A percentile compares a stretch with the other conserved stretches of the same genome.
These are phyloP conservation scores for Gastrolobium bilobum DNA, from an alignment of 306 rosid species.

Conservation along the genomic window DNA sequence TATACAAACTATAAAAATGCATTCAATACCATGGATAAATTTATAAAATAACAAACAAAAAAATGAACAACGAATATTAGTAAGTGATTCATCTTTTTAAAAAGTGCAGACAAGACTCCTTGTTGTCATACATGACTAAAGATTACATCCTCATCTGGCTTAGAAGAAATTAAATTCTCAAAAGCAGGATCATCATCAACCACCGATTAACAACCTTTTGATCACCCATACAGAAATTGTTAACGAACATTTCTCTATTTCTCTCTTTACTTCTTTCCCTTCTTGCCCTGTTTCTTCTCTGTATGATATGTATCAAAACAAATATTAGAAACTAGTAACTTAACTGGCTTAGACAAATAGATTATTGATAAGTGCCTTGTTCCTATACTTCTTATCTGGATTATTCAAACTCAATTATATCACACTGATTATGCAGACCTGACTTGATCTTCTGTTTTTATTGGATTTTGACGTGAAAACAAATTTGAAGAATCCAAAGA, in stretches of 20 bases:
- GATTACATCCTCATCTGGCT: conserved; percentile 4
- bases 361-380: neutral
- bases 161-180: conserved; percentile 11
- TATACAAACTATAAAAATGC: neutral
- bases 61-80: neutral
- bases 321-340: conserved; percentile 6
- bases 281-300: conserved; percentile 70
- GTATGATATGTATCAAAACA: conserved; percentile 19
- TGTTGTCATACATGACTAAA: neutral
- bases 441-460: neutral
- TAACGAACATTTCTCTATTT: neutral
- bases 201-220: conserved; percentile 10
- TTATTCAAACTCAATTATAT: conserved; percentile 5
- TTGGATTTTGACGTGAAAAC: conserved; percentile 7
- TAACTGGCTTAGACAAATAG: neutral
- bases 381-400: conserved; percentile 18
- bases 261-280: conserved; percentile 54
- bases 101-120: neutral
- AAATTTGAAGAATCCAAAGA: conserved; percentile 31
- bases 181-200: conserved; percentile 5
- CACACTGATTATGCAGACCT: neutral
- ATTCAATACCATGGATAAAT: neutral
- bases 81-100: conserved; percentile 8
- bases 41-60: conserved; percentile 10
- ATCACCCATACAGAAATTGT: neutral